Evolutionary conservation across 176 grass and related monocot genomes (phyloP).

Genomic region (Thalia dealbata): DNA sequence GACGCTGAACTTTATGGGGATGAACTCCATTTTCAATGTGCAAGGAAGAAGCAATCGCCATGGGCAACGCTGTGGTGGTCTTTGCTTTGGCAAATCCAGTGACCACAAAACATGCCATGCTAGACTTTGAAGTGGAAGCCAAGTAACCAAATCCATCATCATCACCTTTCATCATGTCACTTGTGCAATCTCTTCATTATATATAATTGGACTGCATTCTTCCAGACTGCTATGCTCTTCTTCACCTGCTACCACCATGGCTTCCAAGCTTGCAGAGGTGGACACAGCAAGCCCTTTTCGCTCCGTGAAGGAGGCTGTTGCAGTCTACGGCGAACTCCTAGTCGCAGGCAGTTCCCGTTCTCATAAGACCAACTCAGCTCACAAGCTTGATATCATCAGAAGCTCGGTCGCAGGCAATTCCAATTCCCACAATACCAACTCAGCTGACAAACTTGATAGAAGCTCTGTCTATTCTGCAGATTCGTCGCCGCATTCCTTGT

Average conservation of each 20-base stretch:
- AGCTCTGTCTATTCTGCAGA: background rate
- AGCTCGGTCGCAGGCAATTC: slow-evolving; percentile 10
- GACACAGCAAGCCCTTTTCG: slow-evolving; percentile 45
- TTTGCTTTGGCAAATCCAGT: too few relatives aligned
- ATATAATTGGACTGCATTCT: background rate
- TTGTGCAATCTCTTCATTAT: slow-evolving; percentile 21
- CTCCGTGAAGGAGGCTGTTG: slow-evolving; percentile 50
- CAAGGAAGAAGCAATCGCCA: too few relatives aligned
- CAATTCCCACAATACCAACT: background rate
- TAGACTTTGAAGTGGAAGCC: slow-evolving; percentile 49
- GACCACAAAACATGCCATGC: too few relatives aligned
- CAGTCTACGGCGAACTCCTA: slow-evolving; percentile 21
- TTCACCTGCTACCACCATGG: background rate
- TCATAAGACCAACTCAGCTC: background rate
- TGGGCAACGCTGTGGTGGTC: too few relatives aligned
- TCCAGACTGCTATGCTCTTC: background rate
- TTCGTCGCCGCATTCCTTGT: background rate
- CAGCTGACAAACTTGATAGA: background rate
- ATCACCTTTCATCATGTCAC: background rate
- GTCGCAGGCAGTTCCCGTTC: background rate
- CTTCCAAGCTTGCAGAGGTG: slow-evolving; percentile 13
- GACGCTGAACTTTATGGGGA: too few relatives aligned
- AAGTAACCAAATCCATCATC: slow-evolving; percentile 27
- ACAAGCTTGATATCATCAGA: background rate
- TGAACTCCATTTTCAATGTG: too few relatives aligned